Conservation (phyloP, 169 alveolate genomes). For the Toxoplasma gondii region DNA sequence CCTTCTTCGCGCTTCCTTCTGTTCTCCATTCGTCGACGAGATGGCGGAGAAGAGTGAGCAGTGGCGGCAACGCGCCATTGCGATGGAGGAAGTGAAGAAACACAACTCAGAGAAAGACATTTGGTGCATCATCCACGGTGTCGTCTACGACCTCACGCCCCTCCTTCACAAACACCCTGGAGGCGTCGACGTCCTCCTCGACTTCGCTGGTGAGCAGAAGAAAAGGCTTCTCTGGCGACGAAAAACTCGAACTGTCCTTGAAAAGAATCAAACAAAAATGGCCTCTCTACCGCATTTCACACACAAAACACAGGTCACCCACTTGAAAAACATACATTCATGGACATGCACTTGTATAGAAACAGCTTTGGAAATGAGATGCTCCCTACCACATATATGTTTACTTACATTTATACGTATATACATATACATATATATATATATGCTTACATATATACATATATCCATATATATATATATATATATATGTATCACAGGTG, state of each 20-base stretch:
- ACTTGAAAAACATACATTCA: background rate
- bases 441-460: background rate
- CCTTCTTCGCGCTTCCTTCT: background rate
- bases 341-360: background rate
- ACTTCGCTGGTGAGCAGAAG: conserved; percentile 28
- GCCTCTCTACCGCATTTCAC: background rate
- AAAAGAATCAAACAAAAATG: background rate
- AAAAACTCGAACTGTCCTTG: too few relatives aligned
- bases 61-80: background rate
- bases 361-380: background rate
- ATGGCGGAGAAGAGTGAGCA: background rate
- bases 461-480: background rate
- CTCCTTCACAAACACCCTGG: conserved; percentile 74
- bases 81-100: conserved; percentile 71
- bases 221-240: too few relatives aligned
- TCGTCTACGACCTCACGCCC: conserved; percentile 80
- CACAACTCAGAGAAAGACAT: conserved; percentile 78
- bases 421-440: background rate
- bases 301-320: background rate
- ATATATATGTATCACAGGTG: background rate
- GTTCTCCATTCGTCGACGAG: background rate
- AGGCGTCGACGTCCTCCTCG: conserved; percentile 56
- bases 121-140: conserved; percentile 79
- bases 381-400: background rate
- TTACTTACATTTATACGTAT: background rate